phyloP scores from a whole-genome alignment of 495 filamentous ascomycete genomes.

The Penicillium bovifimosum region DNA sequence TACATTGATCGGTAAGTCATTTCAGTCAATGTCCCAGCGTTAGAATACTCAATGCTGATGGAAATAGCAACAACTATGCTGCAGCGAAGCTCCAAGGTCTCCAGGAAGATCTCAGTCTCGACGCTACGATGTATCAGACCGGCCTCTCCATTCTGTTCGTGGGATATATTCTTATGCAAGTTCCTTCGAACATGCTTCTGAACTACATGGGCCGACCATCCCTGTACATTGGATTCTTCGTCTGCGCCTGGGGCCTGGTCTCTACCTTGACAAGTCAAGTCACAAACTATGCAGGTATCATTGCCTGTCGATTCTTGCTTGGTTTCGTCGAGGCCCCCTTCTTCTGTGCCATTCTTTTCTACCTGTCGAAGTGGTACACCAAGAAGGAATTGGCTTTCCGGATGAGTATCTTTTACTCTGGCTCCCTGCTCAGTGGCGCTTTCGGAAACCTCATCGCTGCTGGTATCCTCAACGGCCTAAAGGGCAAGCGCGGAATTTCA shows the following conservation, averaged over 20 bases:
- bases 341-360: conserved; percentile 49
- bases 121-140: conserved; percentile 40
- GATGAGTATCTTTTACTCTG: conserved; percentile 63
- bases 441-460: conserved; percentile 60
- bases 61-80: conserved; percentile 48
- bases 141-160: conserved; percentile 50
- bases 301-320: conserved; percentile 50
- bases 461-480: conserved; percentile 43
- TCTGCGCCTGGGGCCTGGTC: conserved; percentile 49
- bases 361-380: conserved; percentile 58
- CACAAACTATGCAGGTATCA: conserved; percentile 47
- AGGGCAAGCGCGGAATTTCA: conserved; percentile 34
- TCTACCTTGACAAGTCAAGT: conserved; percentile 48
- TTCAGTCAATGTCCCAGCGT: not conserved
- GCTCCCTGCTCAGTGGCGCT: conserved; percentile 56
- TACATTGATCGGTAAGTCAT: conserved; percentile 45
- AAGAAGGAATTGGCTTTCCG: conserved; percentile 51
- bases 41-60: conserved; percentile 6
- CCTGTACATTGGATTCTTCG: conserved; percentile 45
- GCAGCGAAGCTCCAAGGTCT: conserved; percentile 53
- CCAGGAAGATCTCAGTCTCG: conserved; percentile 37
- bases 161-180: conserved; percentile 49
- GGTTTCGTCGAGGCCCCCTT: conserved; percentile 49
- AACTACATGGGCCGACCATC: conserved; percentile 52
- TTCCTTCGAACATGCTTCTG: conserved; percentile 56